Evolutionary conservation across 1,284 basidiomycete genomes (phyloP), one percentile per base, ranked within the genome.

Genomic region (Ceratobasidium sp.): DNA sequence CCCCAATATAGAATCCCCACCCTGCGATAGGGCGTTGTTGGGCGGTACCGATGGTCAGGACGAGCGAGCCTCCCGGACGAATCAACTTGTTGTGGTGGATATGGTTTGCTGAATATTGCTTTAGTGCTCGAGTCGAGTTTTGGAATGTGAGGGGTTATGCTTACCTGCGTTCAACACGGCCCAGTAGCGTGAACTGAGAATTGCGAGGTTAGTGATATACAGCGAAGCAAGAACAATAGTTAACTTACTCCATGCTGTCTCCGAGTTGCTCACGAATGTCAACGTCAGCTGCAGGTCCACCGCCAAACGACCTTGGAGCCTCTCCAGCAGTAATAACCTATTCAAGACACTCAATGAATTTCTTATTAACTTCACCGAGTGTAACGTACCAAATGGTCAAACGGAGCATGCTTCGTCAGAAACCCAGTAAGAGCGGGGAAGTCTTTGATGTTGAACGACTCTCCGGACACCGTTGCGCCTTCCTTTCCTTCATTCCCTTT

Each of bases 1-100:
- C 52, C 17, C 69, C 69, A 0, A 46, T 10, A 15, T 10, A 28
- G 33, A 71, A 59, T 9, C 69, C 54, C 23, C 52, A 56, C 6
- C 52, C 69, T 23, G 69, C 50, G 12, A 33, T 26, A 0, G 69
- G 69, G 1, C 69, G 40, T 17, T 40, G 28, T 7, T 71, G 69
- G n/a, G 40, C 40, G 2, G 52, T 26, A 13, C 69, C 69, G n/a
- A 71, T 59, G 1, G 69, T 59, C 56, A 59, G 17, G 13, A 38
- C 46, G 33, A 71, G 26, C 38, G 69, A 71, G 1, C 69, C 69
- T n/a, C 69, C 69, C 2, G 69, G 52, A n/a, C 52, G 50, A 42
- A 71, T 57, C 9, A 71, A 54, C 12, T 59, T 57, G 23, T 71
- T 57, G n/a, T 57, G 42, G 20, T 59, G 56, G 17, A 59, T 59